Base-by-base conservation (phyloP, 208 protist genomes). In the Trypanosomatidae sp. region DNA sequence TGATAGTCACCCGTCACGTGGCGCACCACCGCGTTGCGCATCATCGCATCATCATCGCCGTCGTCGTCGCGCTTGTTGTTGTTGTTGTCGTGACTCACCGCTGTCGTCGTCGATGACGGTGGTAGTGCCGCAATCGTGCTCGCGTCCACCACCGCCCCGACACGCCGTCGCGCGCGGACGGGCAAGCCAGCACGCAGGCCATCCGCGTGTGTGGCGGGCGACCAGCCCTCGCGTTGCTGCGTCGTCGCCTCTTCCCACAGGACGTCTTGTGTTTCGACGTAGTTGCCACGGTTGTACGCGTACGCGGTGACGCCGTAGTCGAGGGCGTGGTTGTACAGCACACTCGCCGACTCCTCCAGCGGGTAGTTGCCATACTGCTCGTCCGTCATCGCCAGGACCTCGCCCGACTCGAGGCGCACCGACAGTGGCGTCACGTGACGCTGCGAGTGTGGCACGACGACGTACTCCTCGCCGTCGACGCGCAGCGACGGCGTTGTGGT, bases 211-310 rank as follows among this genome's bases (percentile, higher is more conserved):
- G 80, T 90, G 13, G 85, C 85, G 10, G 72, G 79, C n/a, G 72
- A 80, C 81, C 85, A 94, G 7, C 85, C 85, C 50, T 94, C 85
- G 46, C 61, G 56, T 20, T 62, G 61, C 16, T 38, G 33, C 18
- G 78, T 70, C 22, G 79, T 88, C 42, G 64, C 71, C 49, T 63
- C 44, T 61, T 94, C 85, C 78, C 80, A 94, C 10, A 94, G 63
- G 2, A 51, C 46, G 43, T 94, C 85, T 52, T 94, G 85, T 19
- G 85, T 91, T 56, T 94, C 85, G 6, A 87, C 47, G 48, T 94
- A 94, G 54, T 90, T 94, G 38, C 72, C 75, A 15, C 80, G 71
- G 56, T 94, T 94, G 67, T 90, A 90, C 6, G 45, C 27, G 66
- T 92, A 92, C 33, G 76, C 61, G 25, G 33, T 54, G 49, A 89